Evolutionary conservation across 2,329 filamentous ascomycete genomes (phyloP), one percentile per base, ranked within the genome.

Genomic region (Trichoderma simmonsii): DNA sequence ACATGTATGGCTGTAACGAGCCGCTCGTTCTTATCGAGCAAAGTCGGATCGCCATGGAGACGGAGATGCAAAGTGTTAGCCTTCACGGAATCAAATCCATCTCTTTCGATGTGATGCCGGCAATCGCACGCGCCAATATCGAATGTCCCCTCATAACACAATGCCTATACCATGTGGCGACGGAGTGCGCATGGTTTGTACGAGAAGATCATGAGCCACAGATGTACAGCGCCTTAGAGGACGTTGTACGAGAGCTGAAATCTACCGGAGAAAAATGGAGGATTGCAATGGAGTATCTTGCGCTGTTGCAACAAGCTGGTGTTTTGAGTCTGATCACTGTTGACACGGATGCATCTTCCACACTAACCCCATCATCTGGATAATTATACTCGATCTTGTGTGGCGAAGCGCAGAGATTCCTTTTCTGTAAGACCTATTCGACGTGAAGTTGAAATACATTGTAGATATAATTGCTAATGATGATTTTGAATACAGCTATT

Each of bases 171-270:
- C 67, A 70, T n/a, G 57, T 43, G 5, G 67, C 67, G 7, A 62
- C 57, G 8, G 67, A 70, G n/a, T 70, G 67, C 11, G 67, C 67
- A 15, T 70, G 67, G 67, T 70, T 70, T 24, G 24, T 70, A 3
- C 57, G 67, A 34, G 67, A 70, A 28, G 67, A 70, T 14, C 57
- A 70, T 26, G 67, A 70, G 18, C 39, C 67, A 6, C 67, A 62
- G 6, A 70, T 62, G 57, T 62, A 70, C n/a, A 70, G 43, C 30
- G 67, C 67, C 21, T n/a, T 70, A 57, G 67, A 61, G 15, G 67
- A 61, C 21, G 26, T 70, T 14, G 15, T 70, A 5, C 28, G 39
- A 26, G 67, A 59, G 6, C 7, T 70, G 3, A 51, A n/a, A 21
- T 36, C 59, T n/a, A 54, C 60, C 6, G 57, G 57, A 8, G 67